Evolutionary conservation across 148 eudicot species (phyloP).

Genomic region (Arbutus unedo): DNA sequence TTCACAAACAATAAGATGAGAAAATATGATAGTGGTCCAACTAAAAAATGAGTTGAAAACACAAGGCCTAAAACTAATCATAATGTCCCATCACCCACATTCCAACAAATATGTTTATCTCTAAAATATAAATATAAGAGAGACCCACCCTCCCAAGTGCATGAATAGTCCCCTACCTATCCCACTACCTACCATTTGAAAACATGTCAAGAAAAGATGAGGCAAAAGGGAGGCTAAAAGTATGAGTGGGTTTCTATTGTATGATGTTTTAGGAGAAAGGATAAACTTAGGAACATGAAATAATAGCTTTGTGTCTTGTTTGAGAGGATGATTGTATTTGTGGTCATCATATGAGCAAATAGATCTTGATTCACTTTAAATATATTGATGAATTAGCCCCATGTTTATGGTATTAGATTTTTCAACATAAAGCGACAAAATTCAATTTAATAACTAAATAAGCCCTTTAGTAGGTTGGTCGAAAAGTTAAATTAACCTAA

Average conservation of each 20-base stretch:
- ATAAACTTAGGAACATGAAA: conserved; percentile 13
- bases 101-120: conserved; percentile 23
- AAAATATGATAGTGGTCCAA: conserved; percentile 23
- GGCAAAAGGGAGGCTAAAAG: conserved; percentile 52
- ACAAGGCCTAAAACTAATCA: conserved; percentile 22
- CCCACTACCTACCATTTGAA: conserved; percentile 25
- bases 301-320: conserved; percentile 18
- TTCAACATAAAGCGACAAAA: neutral
- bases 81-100: conserved; percentile 34
- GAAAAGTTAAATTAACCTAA: conserved; percentile 9
- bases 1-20: conserved; percentile 6
- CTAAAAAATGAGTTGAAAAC: conserved; percentile 19
- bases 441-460: neutral
- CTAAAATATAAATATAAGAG: conserved; percentile 8
- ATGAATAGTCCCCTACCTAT: conserved; percentile 15
- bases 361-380: neutral
- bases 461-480: neutral
- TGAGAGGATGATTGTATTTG: conserved; percentile 2
- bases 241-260: conserved; percentile 13
- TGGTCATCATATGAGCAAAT: conserved; percentile 7
- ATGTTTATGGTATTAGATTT: neutral
- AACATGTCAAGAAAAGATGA: conserved; percentile 52
- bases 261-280: conserved; percentile 20
- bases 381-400: neutral
- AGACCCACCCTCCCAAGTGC: conserved; percentile 28